These are phyloP conservation scores for Yarrowia porcina DNA, from an alignment of 805 yeast species.

Conservation along the genomic window DNA sequence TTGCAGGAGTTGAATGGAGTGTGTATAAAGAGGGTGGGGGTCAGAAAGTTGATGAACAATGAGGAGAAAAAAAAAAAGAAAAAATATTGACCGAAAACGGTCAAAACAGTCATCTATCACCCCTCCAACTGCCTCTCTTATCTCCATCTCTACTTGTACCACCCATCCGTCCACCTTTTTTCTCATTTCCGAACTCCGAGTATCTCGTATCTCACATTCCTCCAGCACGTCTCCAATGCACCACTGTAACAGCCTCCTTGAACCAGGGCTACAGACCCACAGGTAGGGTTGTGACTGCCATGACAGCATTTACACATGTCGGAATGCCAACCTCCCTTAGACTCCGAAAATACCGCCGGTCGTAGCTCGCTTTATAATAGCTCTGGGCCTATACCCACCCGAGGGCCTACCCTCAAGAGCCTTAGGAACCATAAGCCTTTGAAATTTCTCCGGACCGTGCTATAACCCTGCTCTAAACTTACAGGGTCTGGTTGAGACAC, in stretches of 20 bases:
- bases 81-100: too few relatives aligned
- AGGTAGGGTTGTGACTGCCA: conserved; percentile 24
- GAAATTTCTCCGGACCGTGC: too few relatives aligned
- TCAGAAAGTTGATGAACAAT: too few relatives aligned
- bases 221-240: background rate
- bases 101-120: background rate
- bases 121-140: too few relatives aligned
- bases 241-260: background rate
- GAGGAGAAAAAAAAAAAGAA: too few relatives aligned
- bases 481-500: too few relatives aligned
- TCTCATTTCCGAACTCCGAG: background rate
- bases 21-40: background rate
- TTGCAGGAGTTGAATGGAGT: background rate
- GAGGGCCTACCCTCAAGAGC: too few relatives aligned
- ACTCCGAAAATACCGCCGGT: background rate
- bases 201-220: background rate
- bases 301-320: conserved; percentile 4
- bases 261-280: background rate
- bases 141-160: too few relatives aligned
- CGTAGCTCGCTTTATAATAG: background rate
- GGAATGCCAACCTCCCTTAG: background rate
- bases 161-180: too few relatives aligned
- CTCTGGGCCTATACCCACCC: background rate
- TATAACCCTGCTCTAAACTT: too few relatives aligned
- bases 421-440: too few relatives aligned